Percentiles rank a stretch among this genome's conserved stretches.
These are phyloP conservation scores for Coniochaeta sp. DNA, from an alignment of 2,329 filamentous ascomycete genomes.

Conservation along the genomic window DNA sequence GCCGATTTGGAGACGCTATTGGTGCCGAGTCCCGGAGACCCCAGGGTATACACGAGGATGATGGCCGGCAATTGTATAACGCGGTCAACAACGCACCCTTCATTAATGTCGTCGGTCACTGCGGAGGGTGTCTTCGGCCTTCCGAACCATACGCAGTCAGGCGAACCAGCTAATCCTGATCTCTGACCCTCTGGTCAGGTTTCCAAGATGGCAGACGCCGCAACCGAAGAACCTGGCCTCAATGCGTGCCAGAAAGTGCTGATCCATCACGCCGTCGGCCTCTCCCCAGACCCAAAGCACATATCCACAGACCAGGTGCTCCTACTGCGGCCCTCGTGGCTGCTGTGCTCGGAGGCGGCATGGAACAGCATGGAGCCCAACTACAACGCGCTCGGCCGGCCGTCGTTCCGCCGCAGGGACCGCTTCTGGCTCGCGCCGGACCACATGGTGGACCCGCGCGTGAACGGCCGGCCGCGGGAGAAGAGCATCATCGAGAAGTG, in stretches of 20 bases:
- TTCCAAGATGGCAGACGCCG: neutral
- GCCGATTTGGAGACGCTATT: neutral
- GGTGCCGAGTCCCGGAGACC: neutral
- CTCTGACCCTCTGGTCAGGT: neutral
- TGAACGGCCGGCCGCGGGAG: slow-evolving; percentile 26
- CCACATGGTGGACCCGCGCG: slow-evolving; percentile 37
- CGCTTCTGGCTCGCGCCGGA: slow-evolving; percentile 42
- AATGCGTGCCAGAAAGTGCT: slow-evolving; percentile 1
- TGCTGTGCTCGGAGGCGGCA: neutral
- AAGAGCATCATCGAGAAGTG: slow-evolving; percentile 28
- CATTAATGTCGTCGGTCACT: neutral
- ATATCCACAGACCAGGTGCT: neutral
- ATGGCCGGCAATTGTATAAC: neutral
- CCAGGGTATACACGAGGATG: neutral
- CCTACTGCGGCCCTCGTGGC: neutral
- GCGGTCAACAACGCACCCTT: neutral
- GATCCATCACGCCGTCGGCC: neutral
- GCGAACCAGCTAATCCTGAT: neutral
- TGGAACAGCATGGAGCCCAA: slow-evolving; percentile 2
- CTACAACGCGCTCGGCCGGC: neutral
- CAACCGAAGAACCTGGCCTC: neutral
- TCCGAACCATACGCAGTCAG: neutral
- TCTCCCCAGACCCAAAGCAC: neutral
- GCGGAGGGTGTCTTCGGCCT: neutral
- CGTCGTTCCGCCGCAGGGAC: slow-evolving; percentile 29